Evolutionary conservation across 495 filamentous ascomycete species (phyloP), one percentile per base, ranked within the genome.

Genomic region (Massariosphaeria phaeospora): DNA sequence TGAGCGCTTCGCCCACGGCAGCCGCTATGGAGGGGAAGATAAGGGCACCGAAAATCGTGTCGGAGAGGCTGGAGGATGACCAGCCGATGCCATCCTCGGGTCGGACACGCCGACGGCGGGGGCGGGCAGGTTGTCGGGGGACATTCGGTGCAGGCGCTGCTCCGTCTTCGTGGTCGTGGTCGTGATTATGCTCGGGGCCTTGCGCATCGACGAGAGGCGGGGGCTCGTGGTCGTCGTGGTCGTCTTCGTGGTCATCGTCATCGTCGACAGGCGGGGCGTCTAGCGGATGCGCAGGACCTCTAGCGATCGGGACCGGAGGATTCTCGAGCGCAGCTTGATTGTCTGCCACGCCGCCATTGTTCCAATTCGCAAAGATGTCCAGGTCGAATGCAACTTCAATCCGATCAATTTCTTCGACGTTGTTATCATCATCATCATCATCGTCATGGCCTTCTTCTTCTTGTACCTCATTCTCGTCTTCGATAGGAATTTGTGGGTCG

Each of bases 1-100:
- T 80, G 50, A 94, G 68, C 1, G 88, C 49, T 46, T 84, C 82
- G 47, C 88, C 88, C 70, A 87, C 77, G 12, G 78, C 73, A 2
- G 80, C 78, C 5, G 82, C 80, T 39, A 85, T 73, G 12, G 75
- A 73, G 0, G 83, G 83, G 66, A 84, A 85, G 10, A 82, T 59
- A 10, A 86, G 71, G 2, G 83, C 83, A 12, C 83, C 81, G 27
- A 86, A 72, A 35, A 83, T 66, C 7, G 76, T 73, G 36, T 83
- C 76, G 4, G 77, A 75, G 24, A 83, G 57, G 35, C 70, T 73
- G 53, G 72, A 72, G 15, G 78, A 76, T 20, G 75, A 73, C 48
- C 78, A 69, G 23, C 77, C 70, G 24, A 83, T 69, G 25, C 75
- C 73, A 21, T 56, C 48, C 39, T 58, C 61, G 11, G 42, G 59